Evolutionary conservation across 345 rosid genomes (phyloP), one percentile per base, ranked within the genome.

Genomic region (Populus tremula): DNA sequence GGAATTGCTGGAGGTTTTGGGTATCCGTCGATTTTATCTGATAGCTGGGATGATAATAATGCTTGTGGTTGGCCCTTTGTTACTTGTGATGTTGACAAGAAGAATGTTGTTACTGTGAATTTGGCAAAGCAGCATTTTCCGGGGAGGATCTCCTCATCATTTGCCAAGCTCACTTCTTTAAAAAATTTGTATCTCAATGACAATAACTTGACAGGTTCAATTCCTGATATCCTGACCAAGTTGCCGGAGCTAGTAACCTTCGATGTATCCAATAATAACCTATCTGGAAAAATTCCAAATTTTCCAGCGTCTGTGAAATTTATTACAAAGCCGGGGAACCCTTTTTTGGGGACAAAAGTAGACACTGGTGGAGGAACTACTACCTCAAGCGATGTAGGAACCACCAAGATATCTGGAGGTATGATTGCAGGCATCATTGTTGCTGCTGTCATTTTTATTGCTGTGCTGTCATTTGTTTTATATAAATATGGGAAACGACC

Each of bases 21-120:
- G 4, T 95, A 91, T 68, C 99, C 99, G 0, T 61, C 38, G 0
- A 72, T 23, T 25, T 84, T 95, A 67, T 85, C 94, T 14, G 92
- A 92, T 62, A 79, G 87, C n/a, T 94, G 97, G 98, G 17, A 47
- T 3, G 98, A 93, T 59, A 87, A 92, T 67, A 73, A 90, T 76
- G 86, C 94, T 71, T 92, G 98, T 27, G 72, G 76, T 21, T 95
- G 95, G 94, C 45, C 86, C 21, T 89, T 81, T 72, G 86, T 93
- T n/a, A 72, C 82, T 5, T 96, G 99, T 53, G 91, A 89, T 80
- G 41, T 86, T 1, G 72, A 64, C 29, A 76, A 65, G 65, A 79
- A 61, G 73, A 86, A 70, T 49, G 87, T 93, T 61, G 79, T 74
- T 36, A 71, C 81, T 1, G 74, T 96, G 41, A 92, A 80, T 71